Percentiles rank a stretch among this genome's conserved stretches.
These are phyloP conservation scores for Termitomyces sp. DNA, from an alignment of 768 basidiomycete species.

Conservation along the genomic window DNA sequence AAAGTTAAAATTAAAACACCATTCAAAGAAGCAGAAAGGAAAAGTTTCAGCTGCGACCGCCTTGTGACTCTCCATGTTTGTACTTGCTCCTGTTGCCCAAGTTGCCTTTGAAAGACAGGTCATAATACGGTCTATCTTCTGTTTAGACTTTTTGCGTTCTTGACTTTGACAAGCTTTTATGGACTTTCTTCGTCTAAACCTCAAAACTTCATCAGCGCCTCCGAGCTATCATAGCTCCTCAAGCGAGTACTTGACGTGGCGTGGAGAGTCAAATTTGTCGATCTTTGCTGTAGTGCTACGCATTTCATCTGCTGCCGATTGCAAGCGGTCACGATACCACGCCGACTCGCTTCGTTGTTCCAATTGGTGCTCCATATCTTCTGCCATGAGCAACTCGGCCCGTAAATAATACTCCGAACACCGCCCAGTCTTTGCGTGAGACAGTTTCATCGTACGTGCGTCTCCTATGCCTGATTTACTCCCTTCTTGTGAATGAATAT, in stretches of 20 bases:
- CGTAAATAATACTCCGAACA: neutral
- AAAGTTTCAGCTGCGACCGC: neutral
- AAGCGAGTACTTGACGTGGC: neutral
- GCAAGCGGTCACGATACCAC: neutral
- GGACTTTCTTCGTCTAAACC: neutral
- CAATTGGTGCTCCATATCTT: neutral
- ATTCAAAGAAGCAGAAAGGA: neutral
- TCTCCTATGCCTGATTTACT: neutral
- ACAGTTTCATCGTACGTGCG: neutral
- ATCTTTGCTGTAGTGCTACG: too few species aligned
- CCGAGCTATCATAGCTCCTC: neutral
- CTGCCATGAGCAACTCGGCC: neutral
- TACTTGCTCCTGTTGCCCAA: neutral
- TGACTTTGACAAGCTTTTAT: neutral
- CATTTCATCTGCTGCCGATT: neutral
- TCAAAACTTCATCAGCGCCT: neutral
- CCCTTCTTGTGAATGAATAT: neutral
- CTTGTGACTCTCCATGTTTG: neutral
- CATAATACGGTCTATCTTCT: neutral
- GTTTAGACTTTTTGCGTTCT: neutral
- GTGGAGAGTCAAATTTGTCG: neutral
- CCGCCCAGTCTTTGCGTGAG: neutral
- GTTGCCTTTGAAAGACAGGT: too few species aligned
- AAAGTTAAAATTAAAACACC: neutral
- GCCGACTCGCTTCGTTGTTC: neutral